Base-by-base conservation (phyloP, 177 flowering plant species). In the Tripterygium wilfordii region DNA sequence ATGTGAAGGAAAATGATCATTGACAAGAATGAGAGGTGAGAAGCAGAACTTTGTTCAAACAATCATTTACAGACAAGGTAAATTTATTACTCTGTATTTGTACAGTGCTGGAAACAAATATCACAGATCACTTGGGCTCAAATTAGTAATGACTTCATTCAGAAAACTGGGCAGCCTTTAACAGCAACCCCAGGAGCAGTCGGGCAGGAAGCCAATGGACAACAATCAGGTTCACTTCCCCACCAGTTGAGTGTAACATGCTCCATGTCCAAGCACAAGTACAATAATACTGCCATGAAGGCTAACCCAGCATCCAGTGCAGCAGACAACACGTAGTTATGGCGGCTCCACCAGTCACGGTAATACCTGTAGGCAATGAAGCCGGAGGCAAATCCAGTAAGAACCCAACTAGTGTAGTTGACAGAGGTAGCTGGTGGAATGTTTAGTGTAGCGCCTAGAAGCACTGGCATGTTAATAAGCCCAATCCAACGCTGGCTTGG, bases 301-400 rank as follows among this genome's bases (percentile, higher is more conserved):
- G 87, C 91, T n/a, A 81, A 45, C n/a, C 88, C 91, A 23, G 85
- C 78, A 71, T 83, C 88, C 3, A 83, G 78, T 6, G 85, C 76
- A 37, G 79, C 88, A 3, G 91, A 80, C 3, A 83, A 45, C 25
- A 78, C 76, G 40, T 83, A 83, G 53, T 80, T 81, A 48, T 77
- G 69, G 16, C 83, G 71, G 38, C 64, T 55, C 88, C 91, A 83
- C 81, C 79, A 76, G 5, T 57, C 70, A 17, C 75, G 78, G 5
- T 65, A 52, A 42, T 78, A 76, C 41, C 78, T 56, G 28, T 68
- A 83, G 1, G 58, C 81, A 6, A 83, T 55, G 44, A 50, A 78
- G 2, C 85, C 87, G 0, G 81, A 78, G 8, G 67, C 18, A 46
- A 80, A 80, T 10, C 62, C 87, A 5, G 69, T 56, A 1, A 83